Evolutionary conservation across 2,329 filamentous ascomycete genomes (phyloP), one percentile per base, ranked within the genome.

Genomic region (Cladobotryum mycophilum): DNA sequence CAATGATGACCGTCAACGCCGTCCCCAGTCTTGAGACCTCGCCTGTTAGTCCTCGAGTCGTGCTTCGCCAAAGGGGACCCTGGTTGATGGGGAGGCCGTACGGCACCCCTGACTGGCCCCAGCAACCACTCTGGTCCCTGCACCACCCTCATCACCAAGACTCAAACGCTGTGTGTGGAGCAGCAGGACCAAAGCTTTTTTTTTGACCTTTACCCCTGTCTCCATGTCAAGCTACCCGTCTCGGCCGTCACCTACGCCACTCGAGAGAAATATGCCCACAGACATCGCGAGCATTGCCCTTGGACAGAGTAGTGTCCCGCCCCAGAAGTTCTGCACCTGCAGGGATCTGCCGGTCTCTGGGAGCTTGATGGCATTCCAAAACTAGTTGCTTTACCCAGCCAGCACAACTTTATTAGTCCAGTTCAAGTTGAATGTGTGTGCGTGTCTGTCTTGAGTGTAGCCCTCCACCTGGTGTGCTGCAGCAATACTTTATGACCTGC

Each of bases 401-500:
- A 41, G 34, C 14, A 45, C 41, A 48, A 6, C 25, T 30, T 30
- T 30, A 30, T 30, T 30, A 30, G 25, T 30, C 25, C 25, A 30
- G 25, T 30, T 30, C 25, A 30, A 7, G 25, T 30, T 30, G 25
- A 30, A 4, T 30, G 4, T 30, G 25, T 30, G 25, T 25, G n/a
- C n/a, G n/a, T n/a, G n/a, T n/a, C n/a, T 25, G 22, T 25, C 17
- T 51, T 38, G 36, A 38, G 36, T 38, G 36, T 34, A 58, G 49
- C 53, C 59, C 58, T 59, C 53, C 60, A 53, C 55, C 48, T 56
- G 45, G n/a, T 45, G 33, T 35, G 35, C 36, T 30, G 25, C 37
- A 56, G 50, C 40, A 57, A 50, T 58, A 61, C 58, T 61, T 66
- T 65, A 67, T 65, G 56, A 48, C 53, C 60, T 51, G 48, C 53